Percentiles rank a stretch among this genome's conserved stretches.
Evolutionary conservation across 2,329 filamentous ascomycete species (phyloP).

Genomic region (Hirsutella minnesotensis): DNA sequence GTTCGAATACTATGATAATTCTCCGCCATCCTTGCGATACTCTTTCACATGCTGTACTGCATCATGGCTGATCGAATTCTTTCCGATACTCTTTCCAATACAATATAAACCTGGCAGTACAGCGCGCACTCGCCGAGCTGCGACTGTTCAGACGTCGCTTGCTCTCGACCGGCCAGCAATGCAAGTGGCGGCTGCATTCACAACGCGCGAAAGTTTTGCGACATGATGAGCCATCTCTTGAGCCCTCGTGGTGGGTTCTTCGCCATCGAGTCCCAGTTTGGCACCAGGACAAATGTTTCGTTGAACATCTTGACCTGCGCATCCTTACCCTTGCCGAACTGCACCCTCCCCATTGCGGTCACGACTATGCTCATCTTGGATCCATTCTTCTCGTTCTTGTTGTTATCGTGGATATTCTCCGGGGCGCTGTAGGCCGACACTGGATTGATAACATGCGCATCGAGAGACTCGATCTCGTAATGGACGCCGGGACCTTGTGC

Average conservation of each 20-base stretch:
- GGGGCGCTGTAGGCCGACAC: slow-evolving; percentile 48
- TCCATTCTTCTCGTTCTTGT: slow-evolving; percentile 35
- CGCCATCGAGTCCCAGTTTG: slow-evolving; percentile 52
- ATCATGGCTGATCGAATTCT: no score
- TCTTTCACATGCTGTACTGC: no score
- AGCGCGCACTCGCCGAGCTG: not conserved
- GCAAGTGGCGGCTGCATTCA: no score
- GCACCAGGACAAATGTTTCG: slow-evolving; percentile 71
- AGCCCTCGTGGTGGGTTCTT: slow-evolving; percentile 39
- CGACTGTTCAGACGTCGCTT: no score
- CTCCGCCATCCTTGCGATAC: no score
- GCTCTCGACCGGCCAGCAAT: no score
- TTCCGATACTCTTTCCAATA: no score
- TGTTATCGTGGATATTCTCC: slow-evolving; percentile 26
- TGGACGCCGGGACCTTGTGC: slow-evolving; percentile 44
- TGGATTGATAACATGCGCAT: slow-evolving; percentile 68
- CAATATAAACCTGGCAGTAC: no score
- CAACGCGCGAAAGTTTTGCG: slow-evolving; percentile 57
- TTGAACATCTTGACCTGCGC: slow-evolving; percentile 59
- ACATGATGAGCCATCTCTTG: slow-evolving; percentile 55
- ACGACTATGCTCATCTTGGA: slow-evolving; percentile 58
- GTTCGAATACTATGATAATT: no score
- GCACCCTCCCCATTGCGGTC: slow-evolving; percentile 61
- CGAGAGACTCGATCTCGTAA: slow-evolving; percentile 66
- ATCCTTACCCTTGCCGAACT: slow-evolving; percentile 52